A percentile compares a stretch with the other conserved stretches of the same genome.
These are phyloP conservation scores for Backusella circina DNA, from an alignment of 192 early-diverging fungal species.

Conservation along the genomic window DNA sequence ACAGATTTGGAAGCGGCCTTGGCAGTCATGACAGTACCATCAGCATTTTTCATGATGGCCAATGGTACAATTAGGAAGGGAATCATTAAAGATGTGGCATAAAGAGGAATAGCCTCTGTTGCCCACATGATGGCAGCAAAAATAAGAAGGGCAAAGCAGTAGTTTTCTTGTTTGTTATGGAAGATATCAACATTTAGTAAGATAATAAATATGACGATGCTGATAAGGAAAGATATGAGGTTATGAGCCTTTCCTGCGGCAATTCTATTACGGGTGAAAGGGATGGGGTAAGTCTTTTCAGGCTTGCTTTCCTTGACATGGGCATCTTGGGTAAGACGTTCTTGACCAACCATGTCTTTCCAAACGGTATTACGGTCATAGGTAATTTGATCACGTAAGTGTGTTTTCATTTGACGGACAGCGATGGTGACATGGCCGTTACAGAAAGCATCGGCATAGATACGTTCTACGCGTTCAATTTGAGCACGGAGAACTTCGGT, in stretches of 20 bases:
- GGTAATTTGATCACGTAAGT: slow-evolving; percentile 63
- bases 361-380: slow-evolving; percentile 79
- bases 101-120: slow-evolving; percentile 75
- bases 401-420: slow-evolving; percentile 53
- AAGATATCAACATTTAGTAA: slow-evolving; percentile 62
- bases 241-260: background rate
- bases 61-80: slow-evolving; percentile 64
- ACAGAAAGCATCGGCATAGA: slow-evolving; percentile 62
- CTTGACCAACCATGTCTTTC: slow-evolving; percentile 73
- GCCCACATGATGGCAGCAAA: slow-evolving; percentile 86
- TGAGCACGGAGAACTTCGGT: slow-evolving; percentile 41
- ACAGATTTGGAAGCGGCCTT: slow-evolving; percentile 59
- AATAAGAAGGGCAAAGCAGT: slow-evolving; percentile 86
- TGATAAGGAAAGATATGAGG: slow-evolving; percentile 38
- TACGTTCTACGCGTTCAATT: slow-evolving; percentile 50
- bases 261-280: slow-evolving; percentile 9
- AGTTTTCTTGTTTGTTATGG: slow-evolving; percentile 65
- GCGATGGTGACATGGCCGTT: slow-evolving; percentile 52
- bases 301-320: slow-evolving; percentile 34
- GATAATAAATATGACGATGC: slow-evolving; percentile 51
- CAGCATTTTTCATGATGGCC: slow-evolving; percentile 55
- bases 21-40: slow-evolving; percentile 40
- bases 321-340: slow-evolving; percentile 48
- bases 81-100: slow-evolving; percentile 65
- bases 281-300: slow-evolving; percentile 25